phyloP scores from a whole-genome alignment of 495 filamentous ascomycete genomes.

The Penicillium crystallinum region DNA sequence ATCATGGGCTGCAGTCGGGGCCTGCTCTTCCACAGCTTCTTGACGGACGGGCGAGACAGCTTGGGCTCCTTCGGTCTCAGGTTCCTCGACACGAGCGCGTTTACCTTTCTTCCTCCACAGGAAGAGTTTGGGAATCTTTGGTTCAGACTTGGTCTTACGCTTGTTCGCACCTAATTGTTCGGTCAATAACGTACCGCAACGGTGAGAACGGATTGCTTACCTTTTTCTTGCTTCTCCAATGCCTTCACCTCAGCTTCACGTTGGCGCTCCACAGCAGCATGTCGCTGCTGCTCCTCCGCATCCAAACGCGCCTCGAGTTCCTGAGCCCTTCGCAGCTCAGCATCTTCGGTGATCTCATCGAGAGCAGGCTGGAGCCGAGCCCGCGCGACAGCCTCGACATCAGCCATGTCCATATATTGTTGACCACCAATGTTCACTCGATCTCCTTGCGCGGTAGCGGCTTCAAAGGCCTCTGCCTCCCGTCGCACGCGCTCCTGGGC shows the following conservation, averaged over 20 bases:
- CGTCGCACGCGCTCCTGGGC: constrained; percentile 58
- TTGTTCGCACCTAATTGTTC: constrained; percentile 49
- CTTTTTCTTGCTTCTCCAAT: constrained; percentile 47
- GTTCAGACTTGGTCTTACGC: constrained; percentile 17
- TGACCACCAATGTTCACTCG: constrained; percentile 78
- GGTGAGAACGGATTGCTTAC: constrained; percentile 26
- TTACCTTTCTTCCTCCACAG: constrained; percentile 30
- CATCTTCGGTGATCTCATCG: constrained; percentile 79
- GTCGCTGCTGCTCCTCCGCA: constrained; percentile 44
- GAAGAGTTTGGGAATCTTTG: constrained; percentile 25
- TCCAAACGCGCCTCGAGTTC: constrained; percentile 55
- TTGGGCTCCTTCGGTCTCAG: constrained; percentile 7
- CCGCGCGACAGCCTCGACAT: constrained; percentile 75
- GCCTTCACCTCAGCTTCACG: constrained; percentile 50
- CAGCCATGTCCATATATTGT: constrained; percentile 69
- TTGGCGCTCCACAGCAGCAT: constrained; percentile 43
- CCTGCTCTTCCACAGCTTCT: constrained; percentile 6
- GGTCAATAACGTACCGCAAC: constrained; percentile 18
- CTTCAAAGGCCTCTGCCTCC: constrained; percentile 59
- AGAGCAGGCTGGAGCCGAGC: constrained; percentile 79
- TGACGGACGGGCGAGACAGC: neutral
- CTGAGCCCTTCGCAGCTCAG: constrained; percentile 59
- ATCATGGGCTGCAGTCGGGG: constrained; percentile 4
- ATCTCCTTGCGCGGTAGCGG: constrained; percentile 49
- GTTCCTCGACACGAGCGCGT: constrained; percentile 10